Evolutionary conservation across 345 rosid genomes (phyloP).

Genomic region (Salix dunnii): DNA sequence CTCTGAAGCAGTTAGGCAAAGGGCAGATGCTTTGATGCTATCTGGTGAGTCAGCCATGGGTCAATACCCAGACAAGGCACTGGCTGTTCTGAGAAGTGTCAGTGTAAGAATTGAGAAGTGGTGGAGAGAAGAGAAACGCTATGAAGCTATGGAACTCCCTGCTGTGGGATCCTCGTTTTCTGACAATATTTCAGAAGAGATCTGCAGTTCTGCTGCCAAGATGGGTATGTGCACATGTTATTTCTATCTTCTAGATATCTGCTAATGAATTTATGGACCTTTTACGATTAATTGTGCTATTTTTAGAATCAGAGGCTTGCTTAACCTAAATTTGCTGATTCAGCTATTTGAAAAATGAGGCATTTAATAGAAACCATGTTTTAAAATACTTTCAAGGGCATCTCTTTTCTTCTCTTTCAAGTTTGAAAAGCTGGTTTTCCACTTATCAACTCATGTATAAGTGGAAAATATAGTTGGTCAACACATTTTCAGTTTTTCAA

Average conservation of each 20-base stretch:
- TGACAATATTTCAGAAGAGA: slow-evolving; percentile 87
- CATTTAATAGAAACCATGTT: neutral
- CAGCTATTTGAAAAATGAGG: neutral
- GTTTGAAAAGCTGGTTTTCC: no score
- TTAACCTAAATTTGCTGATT: neutral
- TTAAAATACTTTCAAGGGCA: neutral
- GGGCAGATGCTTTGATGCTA: slow-evolving; percentile 96
- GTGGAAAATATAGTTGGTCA: no score
- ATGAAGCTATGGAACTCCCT: slow-evolving; percentile 73
- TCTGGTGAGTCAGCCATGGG: slow-evolving; percentile 99
- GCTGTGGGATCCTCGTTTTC: slow-evolving; percentile 65
- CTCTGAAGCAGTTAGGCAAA: slow-evolving; percentile 96
- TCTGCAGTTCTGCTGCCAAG: slow-evolving; percentile 94
- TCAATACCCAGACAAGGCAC: slow-evolving; percentile 93
- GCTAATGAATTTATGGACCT: neutral
- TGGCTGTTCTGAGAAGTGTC: slow-evolving; percentile 85
- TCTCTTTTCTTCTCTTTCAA: neutral
- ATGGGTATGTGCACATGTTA: slow-evolving; percentile 62
- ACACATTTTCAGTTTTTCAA: no score
- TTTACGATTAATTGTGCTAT: no score
- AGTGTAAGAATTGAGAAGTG: slow-evolving; percentile 92
- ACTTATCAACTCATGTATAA: no score
- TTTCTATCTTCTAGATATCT: neutral
- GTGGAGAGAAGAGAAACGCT: slow-evolving; percentile 96
- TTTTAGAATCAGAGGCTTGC: neutral